Evolutionary conservation across 441 rosid genomes (phyloP).

Genomic region (Mallotus repandus): DNA sequence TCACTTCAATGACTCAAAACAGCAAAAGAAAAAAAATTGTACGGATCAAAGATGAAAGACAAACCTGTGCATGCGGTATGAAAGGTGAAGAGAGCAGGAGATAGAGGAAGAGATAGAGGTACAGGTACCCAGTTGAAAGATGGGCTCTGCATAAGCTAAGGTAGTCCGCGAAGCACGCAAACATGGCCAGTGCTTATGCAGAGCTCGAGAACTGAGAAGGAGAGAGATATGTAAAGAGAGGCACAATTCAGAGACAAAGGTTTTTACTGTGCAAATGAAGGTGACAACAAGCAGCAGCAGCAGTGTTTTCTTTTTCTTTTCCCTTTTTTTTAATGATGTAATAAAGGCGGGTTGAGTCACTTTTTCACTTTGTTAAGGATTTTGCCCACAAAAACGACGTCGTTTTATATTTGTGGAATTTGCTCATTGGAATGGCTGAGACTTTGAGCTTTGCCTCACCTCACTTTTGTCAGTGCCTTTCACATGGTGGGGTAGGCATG

Average conservation of each 20-base stretch:
- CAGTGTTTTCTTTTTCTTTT: no score
- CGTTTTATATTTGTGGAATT: background rate
- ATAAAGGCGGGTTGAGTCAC: constrained; percentile 7
- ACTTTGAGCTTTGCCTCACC: constrained; percentile 6
- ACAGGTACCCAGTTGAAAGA: constrained; percentile 31
- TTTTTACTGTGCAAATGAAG: constrained; percentile 31
- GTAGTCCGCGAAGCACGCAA: constrained; percentile 43
- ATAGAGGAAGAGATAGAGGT: constrained; percentile 22
- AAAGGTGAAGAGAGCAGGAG: constrained; percentile 32
- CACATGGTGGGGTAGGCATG: constrained; percentile 41
- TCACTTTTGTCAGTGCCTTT: constrained; percentile 20
- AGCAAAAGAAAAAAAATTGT: background rate
- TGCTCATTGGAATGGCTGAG: no score
- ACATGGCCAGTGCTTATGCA: constrained; percentile 56
- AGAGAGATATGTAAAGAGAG: background rate
- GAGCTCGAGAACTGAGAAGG: constrained; percentile 38
- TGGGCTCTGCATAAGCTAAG: constrained; percentile 52
- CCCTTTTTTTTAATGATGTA: no score
- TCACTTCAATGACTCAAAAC: constrained; percentile 23
- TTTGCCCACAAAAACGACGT: background rate
- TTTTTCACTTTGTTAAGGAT: no score
- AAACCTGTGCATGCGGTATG: constrained; percentile 29
- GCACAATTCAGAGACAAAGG: constrained; percentile 11
- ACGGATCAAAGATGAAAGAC: constrained; percentile 31
- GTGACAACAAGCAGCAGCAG: constrained; percentile 18